phyloP scores from a whole-genome alignment of 495 filamentous ascomycete species.

The Hamigera avellanea region DNA sequence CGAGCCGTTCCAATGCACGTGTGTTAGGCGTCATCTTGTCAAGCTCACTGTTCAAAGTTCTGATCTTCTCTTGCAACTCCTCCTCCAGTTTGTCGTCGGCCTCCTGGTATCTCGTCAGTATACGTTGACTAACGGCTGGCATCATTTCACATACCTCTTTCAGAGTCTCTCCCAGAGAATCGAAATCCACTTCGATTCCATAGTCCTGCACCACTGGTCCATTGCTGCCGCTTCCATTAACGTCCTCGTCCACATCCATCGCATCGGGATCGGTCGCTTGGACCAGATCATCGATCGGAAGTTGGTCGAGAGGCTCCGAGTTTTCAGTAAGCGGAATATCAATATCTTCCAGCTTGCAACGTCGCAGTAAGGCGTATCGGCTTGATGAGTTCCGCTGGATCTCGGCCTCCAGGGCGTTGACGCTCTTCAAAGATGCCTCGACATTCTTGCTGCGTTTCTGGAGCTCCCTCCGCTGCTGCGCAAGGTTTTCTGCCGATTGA shows the following conservation, averaged over 20 bases:
- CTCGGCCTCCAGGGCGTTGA: slow-evolving; percentile 66
- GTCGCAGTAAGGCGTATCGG: slow-evolving; percentile 71
- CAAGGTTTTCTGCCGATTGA: slow-evolving; percentile 64
- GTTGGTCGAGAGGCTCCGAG: slow-evolving; percentile 63
- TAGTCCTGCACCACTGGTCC: slow-evolving; percentile 61
- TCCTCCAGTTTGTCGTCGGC: slow-evolving; percentile 63
- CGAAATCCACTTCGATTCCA: slow-evolving; percentile 86
- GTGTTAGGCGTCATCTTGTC: slow-evolving; percentile 94
- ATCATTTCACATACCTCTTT: slow-evolving; percentile 49
- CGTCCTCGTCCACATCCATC: slow-evolving; percentile 77
- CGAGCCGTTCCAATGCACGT: slow-evolving; percentile 86
- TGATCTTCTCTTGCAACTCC: slow-evolving; percentile 68
- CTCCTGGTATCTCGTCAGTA: slow-evolving; percentile 35
- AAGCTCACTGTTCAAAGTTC: slow-evolving; percentile 59
- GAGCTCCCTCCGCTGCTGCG: slow-evolving; percentile 68
- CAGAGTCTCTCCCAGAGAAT: slow-evolving; percentile 73
- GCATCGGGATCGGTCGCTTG: slow-evolving; percentile 59
- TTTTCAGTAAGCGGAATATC: slow-evolving; percentile 66
- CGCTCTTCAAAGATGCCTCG: slow-evolving; percentile 64
- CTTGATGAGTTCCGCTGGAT: slow-evolving; percentile 73
- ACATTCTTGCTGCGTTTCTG: slow-evolving; percentile 74
- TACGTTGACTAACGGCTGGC: background rate
- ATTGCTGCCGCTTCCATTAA: slow-evolving; percentile 21
- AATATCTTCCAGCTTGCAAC: slow-evolving; percentile 90
- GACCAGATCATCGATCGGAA: slow-evolving; percentile 77